Evolutionary conservation across 2,329 filamentous ascomycete genomes (phyloP), one percentile per base, ranked within the genome.

Genomic region (Geoglossum cookeanum): DNA sequence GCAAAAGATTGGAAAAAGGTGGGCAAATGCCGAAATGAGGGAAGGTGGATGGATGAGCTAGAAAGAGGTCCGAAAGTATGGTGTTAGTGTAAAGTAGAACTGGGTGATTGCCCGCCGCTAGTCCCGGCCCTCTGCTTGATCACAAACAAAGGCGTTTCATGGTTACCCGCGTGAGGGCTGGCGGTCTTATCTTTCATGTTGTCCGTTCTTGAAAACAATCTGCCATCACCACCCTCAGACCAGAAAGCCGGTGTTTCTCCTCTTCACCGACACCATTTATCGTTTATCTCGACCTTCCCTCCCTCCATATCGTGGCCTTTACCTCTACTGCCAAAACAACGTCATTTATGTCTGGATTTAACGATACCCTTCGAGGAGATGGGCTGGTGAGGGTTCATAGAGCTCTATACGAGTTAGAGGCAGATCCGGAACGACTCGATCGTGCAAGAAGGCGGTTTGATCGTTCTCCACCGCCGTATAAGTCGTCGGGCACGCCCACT

Each of bases 41-140:
- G n/a, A n/a, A n/a, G n/a, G n/a, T n/a, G n/a, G n/a, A n/a, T n/a
- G n/a, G n/a, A n/a, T n/a, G n/a, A n/a, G n/a, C n/a, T n/a, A n/a
- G n/a, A n/a, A n/a, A n/a, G n/a, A n/a, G n/a, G n/a, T n/a, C n/a
- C n/a, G n/a, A n/a, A n/a, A n/a, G n/a, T n/a, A n/a, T n/a, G n/a
- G n/a, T n/a, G n/a, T n/a, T n/a, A n/a, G n/a, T n/a, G n/a, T n/a
- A n/a, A n/a, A n/a, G n/a, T n/a, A n/a, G n/a, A n/a, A n/a, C n/a
- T n/a, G n/a, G n/a, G n/a, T n/a, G n/a, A 22, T 30, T 49, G 9
- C 15, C 45, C 45, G 15, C 73, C 37, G 72, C 68, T 29, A 44
- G 35, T 44, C 27, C 48, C 33, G 11, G 33, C 33, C 11, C 33
- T 37, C 33, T 11, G 33, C 33, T 37, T 37, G 33, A 11, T 61